Percentiles rank a stretch among this genome's conserved stretches.
phyloP scores from a whole-genome alignment of 1,284 basidiomycete genomes.

The Cryptococcus sp. region DNA sequence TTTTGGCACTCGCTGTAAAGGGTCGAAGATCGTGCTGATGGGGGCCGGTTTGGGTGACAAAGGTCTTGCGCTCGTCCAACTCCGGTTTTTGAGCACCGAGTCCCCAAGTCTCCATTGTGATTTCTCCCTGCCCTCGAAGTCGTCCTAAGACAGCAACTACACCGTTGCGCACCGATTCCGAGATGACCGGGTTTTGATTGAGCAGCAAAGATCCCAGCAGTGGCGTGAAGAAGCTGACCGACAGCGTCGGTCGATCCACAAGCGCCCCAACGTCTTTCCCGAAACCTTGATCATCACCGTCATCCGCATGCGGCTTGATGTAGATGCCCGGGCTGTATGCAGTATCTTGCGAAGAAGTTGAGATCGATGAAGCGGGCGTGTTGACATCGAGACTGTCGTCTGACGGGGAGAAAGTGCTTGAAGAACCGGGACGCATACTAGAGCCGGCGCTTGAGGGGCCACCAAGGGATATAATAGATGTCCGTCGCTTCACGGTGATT shows the following conservation, averaged over 20 bases:
- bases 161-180: constrained; percentile 70
- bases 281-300: constrained; percentile 17
- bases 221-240: constrained; percentile 85
- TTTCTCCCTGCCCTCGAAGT: constrained; percentile 36
- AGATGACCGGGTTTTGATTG: constrained; percentile 72
- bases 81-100: constrained; percentile 16
- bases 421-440: constrained; percentile 11
- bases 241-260: constrained; percentile 59
- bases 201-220: constrained; percentile 85
- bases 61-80: constrained; percentile 34
- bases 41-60: constrained; percentile 47
- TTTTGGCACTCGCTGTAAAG: constrained; percentile 62
- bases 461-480: constrained; percentile 13
- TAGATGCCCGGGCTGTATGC: constrained; percentile 21
- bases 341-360: constrained; percentile 22
- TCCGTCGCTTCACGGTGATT: constrained; percentile 7
- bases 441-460: constrained; percentile 23
- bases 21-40: constrained; percentile 51
- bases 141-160: constrained; percentile 74
- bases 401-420: constrained; percentile 2
- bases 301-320: constrained; percentile 25
- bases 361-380: constrained; percentile 23
- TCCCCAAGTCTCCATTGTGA: constrained; percentile 43
- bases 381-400: constrained; percentile 8
- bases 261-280: constrained; percentile 20